Conservation (phyloP, 2,329 filamentous ascomycete genomes). For the Rhytidhysteron rufulum region DNA sequence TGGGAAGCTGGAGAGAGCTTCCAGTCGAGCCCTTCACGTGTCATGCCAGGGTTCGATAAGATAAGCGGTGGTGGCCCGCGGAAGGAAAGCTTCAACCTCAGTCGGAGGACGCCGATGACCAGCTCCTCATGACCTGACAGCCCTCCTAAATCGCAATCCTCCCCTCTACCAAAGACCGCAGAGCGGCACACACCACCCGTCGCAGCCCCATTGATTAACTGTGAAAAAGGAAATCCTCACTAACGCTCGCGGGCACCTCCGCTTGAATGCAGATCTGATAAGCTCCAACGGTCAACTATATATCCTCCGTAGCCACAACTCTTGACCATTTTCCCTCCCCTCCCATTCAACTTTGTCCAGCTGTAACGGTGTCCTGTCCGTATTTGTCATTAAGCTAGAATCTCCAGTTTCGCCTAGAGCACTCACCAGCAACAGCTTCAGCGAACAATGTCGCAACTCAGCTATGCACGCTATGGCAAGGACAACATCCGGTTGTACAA, state of each 20-base stretch:
- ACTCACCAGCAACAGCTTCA: constrained; percentile 1
- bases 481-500: constrained; percentile 99
- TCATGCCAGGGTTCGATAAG: no score
- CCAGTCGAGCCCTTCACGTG: no score
- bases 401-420: constrained; percentile 3
- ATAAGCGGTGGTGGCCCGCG: background rate
- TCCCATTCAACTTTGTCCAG: constrained; percentile 8
- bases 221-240: constrained; percentile 20
- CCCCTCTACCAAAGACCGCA: background rate
- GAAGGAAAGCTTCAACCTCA: constrained; percentile 1
- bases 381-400: background rate
- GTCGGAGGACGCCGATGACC: constrained; percentile 33
- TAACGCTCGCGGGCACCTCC: constrained; percentile 29
- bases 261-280: constrained; percentile 25
- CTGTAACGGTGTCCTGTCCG: constrained; percentile 5
- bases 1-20: no score
- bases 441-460: constrained; percentile 43
- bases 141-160: background rate
- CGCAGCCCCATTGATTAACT: background rate
- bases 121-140: constrained; percentile 8
- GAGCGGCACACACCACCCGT: background rate
- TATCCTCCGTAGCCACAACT: constrained; percentile 18
- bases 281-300: constrained; percentile 20
- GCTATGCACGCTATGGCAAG: constrained; percentile 75
- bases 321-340: constrained; percentile 6